Evolutionary conservation across 75 land plant genomes (phyloP), one percentile per base, ranked within the genome.

Genomic region (Ceratopteris richardii): DNA sequence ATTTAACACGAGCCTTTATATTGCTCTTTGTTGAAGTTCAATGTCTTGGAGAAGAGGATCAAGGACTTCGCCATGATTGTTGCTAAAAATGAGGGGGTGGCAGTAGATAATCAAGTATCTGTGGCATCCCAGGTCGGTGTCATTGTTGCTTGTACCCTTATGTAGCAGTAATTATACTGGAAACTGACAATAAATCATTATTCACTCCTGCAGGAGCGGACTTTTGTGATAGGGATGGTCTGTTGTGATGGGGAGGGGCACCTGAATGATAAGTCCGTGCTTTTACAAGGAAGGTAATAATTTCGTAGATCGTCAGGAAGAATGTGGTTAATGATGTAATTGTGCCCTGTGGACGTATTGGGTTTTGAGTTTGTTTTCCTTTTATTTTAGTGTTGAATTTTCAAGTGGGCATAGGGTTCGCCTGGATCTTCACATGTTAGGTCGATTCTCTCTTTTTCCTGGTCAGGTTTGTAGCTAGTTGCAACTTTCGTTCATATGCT

Each of bases 171-270:
- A 40, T 24, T 23, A 24, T 22, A 26, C 26, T 7, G 21, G 43
- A 60, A 41, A 13, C 1, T 23, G 19, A 58, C 13, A 10, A 40
- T 40, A 14, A 10, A 14, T 10, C 18, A 4, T 46, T 21, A 4
- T 28, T 30, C 43, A 25, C 1, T 33, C 3, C 65, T 65, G 54
- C 90, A 94, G 98, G 83, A 83, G 66, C 76, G 67, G 37, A 51
- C 86, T 21, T 71, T 86, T 57, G 81, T 82, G 17, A 81, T 86
- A 70, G 98, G 98, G 25, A 83, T 95, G 82, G 70, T 94, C 37
- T 80, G 76, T 54, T 94, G 94, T 63, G 96, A 94, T 58, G 90
- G 83, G 37, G 98, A 94, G 61, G 98, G 95, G 14, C 94, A 68
- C 70, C 76, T 88, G 23, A 94, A 94, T 65, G 98, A 91, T 20